These are phyloP conservation scores for Sechiopsis laciniata DNA, from an alignment of 306 rosid species.

Conservation along the genomic window DNA sequence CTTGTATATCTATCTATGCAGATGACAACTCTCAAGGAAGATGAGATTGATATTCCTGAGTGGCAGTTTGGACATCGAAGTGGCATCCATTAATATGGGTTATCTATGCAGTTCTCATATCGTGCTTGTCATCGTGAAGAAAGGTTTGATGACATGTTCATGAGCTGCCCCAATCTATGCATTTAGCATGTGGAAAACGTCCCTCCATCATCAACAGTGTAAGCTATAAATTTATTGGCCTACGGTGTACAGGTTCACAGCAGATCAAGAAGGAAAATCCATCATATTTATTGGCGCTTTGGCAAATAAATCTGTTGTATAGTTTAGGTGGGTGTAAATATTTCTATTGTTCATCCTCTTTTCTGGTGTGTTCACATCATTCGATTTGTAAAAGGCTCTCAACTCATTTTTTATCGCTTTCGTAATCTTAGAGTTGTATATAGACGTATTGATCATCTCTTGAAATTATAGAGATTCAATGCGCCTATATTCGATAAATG, in stretches of 20 bases:
- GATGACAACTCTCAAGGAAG: conserved; percentile 60
- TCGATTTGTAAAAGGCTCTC: conserved; percentile 57
- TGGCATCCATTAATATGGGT: conserved; percentile 28
- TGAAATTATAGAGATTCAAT: conserved; percentile 13
- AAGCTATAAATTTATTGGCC: conserved; percentile 80
- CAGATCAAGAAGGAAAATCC: too few species aligned
- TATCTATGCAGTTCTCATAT: conserved; percentile 11
- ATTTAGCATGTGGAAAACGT: too few species aligned
- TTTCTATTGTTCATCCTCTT: conserved; percentile 32
- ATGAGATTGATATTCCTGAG: conserved; percentile 35
- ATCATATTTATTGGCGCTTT: conserved; percentile 73
- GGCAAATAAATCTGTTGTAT: conserved; percentile 72
- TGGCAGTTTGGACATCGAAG: conserved; percentile 26
- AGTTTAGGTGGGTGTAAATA: conserved; percentile 86
- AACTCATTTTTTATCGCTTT: background rate
- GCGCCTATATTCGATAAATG: conserved; percentile 1
- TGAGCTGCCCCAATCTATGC: too few species aligned
- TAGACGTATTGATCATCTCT: background rate
- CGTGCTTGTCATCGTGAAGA: conserved; percentile 23
- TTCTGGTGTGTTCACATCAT: conserved; percentile 44
- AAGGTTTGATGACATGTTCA: conserved; percentile 3
- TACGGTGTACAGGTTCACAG: conserved; percentile 51
- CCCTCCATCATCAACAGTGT: conserved; percentile 43
- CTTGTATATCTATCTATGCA: conserved; percentile 71
- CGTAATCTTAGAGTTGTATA: conserved; percentile 3